phyloP scores from a whole-genome alignment of 2,329 filamentous ascomycete genomes.

The Cryphonectria naterciae region DNA sequence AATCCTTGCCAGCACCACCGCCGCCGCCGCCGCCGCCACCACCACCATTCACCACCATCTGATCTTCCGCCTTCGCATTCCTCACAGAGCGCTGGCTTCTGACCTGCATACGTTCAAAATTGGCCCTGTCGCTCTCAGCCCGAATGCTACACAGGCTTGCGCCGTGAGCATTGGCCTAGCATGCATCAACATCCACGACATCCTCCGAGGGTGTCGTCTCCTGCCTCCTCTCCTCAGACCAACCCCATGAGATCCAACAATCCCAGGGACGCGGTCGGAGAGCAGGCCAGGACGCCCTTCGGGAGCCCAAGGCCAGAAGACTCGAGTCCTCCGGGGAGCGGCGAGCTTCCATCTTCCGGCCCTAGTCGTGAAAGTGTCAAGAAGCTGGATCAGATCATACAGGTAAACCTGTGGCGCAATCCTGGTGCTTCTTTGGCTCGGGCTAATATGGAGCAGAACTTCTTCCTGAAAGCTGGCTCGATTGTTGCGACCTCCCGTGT shows the following conservation, averaged over 20 bases:
- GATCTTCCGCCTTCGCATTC: constrained; percentile 2
- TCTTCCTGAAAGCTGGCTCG: constrained; percentile 85
- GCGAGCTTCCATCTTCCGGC: constrained; percentile 47
- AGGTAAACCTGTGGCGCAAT: constrained; percentile 56
- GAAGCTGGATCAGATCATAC: constrained; percentile 92
- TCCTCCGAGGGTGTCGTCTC: constrained; percentile 72
- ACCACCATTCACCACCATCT: constrained; percentile 15
- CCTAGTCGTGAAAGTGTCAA: constrained; percentile 69
- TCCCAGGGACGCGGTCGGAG: constrained; percentile 62
- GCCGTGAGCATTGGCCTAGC: constrained; percentile 35
- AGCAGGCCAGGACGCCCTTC: constrained; percentile 43
- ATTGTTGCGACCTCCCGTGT: constrained; percentile 83
- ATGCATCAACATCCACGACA: constrained; percentile 93
- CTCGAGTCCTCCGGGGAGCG: constrained; percentile 53
- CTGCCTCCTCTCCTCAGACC: constrained; percentile 72
- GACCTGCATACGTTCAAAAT: background rate
- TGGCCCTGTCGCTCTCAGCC: constrained; percentile 23
- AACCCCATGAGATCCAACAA: constrained; percentile 76
- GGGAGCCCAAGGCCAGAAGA: constrained; percentile 51
- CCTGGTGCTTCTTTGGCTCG: constrained; percentile 1
- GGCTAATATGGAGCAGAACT: constrained; percentile 66
- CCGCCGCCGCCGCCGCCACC: constrained; percentile 24
- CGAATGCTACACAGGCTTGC: constrained; percentile 16
- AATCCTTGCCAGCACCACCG: constrained; percentile 12
- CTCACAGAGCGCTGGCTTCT: constrained; percentile 8